phyloP scores from a whole-genome alignment of 345 rosid genomes.

The Draba incana region DNA sequence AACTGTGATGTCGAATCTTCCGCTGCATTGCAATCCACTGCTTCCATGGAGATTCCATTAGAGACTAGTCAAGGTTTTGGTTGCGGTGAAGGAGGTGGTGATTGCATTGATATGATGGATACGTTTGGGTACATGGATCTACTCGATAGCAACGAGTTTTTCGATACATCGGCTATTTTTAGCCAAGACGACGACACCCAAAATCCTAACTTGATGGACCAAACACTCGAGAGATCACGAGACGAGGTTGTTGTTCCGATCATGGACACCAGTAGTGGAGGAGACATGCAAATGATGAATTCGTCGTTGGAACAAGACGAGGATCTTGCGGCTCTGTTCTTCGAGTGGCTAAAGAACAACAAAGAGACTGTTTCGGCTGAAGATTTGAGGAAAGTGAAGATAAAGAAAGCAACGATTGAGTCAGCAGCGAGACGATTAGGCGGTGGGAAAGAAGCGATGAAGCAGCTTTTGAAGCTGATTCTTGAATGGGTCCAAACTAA shows the following conservation, averaged over 20 bases:
- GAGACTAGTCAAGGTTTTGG: constrained; percentile 42
- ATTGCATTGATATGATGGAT: constrained; percentile 71
- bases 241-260: constrained; percentile 32
- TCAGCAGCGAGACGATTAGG: constrained; percentile 84
- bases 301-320: constrained; percentile 46
- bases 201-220: constrained; percentile 43
- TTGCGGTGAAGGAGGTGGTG: constrained; percentile 50
- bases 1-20: constrained; percentile 38
- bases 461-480: constrained; percentile 82
- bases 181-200: constrained; percentile 46
- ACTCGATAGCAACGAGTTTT: constrained; percentile 67
- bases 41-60: constrained; percentile 64
- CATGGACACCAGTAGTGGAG: constrained; percentile 39
- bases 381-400: constrained; percentile 82
- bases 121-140: constrained; percentile 85
- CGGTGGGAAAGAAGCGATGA: constrained; percentile 94
- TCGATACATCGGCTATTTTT: constrained; percentile 74
- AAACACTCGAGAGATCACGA: constrained; percentile 29
- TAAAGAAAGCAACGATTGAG: constrained; percentile 93
- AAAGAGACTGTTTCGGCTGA: constrained; percentile 88
- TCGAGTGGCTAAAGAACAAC: constrained; percentile 91
- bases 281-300: constrained; percentile 40
- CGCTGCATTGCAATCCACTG: constrained; percentile 70
- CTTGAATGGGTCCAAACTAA: constrained; percentile 98
- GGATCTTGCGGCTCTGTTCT: constrained; percentile 79